Evolutionary conservation across 495 filamentous ascomycete species (phyloP), one percentile per base, ranked within the genome.

Genomic region (Darksidea phi): DNA sequence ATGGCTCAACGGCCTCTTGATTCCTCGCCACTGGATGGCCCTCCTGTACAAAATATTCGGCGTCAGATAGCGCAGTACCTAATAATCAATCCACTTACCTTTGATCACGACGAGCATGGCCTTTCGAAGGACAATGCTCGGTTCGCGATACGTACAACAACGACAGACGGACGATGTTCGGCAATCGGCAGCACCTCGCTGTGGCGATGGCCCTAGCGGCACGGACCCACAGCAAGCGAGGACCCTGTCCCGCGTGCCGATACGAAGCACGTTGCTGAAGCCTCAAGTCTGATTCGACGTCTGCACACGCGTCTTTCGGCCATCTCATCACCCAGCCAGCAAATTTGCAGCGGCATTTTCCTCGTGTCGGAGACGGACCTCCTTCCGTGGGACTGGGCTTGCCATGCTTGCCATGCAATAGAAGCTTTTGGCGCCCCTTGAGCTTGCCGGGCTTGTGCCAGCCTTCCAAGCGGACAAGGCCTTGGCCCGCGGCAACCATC

Each of bases 21-120:
- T 32, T 32, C 28, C 3, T 32, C 28, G 20, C 59, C 59, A 63
- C 59, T 57, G 59, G 59, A 12, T 63, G 59, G 59, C 26, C 10
- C 26, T 56, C 52, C 43, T 53, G 32, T 63, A 49, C 28, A 21
- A 28, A 56, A 32, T 26, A 2, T 47, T 43, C 13, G 17, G 2
- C 24, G 42, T 43, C 15, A 47, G 25, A 60, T 46, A 60, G 37
- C 57, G 12, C 25, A 60, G 17, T 24, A 42, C 17, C 42, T 48
- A 53, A 52, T 60, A 46, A 57, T 36, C 26, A 37, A 6, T 37
- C 17, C 13, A 43, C 41, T n/a, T n/a, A 7, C 36, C 15, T 38
- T 38, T 15, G 36, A 38, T n/a, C n/a, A n/a, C n/a, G n/a, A n/a
- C n/a, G n/a, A n/a, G n/a, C n/a, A n/a, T n/a, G n/a, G n/a, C n/a